These are phyloP conservation scores for Nannizziopsis arthrosporioides DNA, from an alignment of 2,329 filamentous ascomycete genomes.

Conservation along the genomic window DNA sequence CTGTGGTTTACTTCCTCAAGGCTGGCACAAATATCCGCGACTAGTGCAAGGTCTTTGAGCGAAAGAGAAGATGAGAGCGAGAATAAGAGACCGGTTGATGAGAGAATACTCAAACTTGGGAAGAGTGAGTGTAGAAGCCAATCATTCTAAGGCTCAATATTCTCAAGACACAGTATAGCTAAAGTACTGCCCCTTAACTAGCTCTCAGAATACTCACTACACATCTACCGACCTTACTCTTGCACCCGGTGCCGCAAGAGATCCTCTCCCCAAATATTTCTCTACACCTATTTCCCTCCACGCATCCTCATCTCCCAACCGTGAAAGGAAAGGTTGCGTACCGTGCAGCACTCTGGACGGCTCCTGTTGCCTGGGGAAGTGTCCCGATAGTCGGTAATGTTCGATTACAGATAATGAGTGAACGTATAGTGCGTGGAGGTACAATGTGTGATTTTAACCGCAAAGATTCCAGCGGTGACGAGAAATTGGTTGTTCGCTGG, in stretches of 20 bases:
- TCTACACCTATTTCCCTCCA: constrained; percentile 53
- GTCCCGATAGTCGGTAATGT: constrained; percentile 86
- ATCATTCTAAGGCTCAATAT: background rate
- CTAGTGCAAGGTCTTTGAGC: background rate
- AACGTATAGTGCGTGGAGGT: constrained; percentile 64
- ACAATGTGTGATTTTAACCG: constrained; percentile 28
- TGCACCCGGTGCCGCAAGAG: constrained; percentile 49
- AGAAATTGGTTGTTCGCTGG: constrained; percentile 88
- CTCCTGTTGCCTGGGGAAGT: constrained; percentile 88
- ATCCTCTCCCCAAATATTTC: constrained; percentile 52
- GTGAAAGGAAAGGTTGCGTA: constrained; percentile 86
- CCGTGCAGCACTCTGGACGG: constrained; percentile 87
- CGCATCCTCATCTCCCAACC: constrained; percentile 59
- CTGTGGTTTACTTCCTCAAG: constrained; percentile 23
- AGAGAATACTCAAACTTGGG: constrained; percentile 14
- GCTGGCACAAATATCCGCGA: constrained; percentile 9
- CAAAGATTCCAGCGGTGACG: constrained; percentile 37
- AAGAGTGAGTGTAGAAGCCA: constrained; percentile 11
- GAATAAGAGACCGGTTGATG: constrained; percentile 12
- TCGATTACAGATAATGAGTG: constrained; percentile 71
- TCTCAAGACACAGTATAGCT: constrained; percentile 1
- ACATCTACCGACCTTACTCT: constrained; percentile 49
- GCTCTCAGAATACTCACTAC: constrained; percentile 52
- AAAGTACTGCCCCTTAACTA: constrained; percentile 20
- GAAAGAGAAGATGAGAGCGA: constrained; percentile 1